These are phyloP conservation scores for Fusarium vanettenii DNA, from an alignment of 2,329 filamentous ascomycete species.

Conservation along the genomic window DNA sequence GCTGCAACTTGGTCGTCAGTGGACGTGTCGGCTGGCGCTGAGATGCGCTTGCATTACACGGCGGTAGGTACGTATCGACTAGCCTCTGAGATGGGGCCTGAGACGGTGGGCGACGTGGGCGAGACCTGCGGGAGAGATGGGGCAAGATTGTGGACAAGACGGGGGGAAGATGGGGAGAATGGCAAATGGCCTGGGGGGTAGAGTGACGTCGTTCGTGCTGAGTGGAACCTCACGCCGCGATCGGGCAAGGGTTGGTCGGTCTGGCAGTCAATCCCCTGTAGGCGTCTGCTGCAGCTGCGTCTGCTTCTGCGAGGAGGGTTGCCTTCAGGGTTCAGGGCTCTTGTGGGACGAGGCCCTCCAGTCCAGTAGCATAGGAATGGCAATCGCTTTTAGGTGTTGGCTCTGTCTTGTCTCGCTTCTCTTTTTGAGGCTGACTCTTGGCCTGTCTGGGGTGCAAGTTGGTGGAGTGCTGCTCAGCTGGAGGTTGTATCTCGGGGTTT, in stretches of 20 bases:
- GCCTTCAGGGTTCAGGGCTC: slow-evolving; percentile 23
- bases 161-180: slow-evolving; percentile 23
- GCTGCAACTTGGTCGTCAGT: background rate
- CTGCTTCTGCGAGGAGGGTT: slow-evolving; percentile 11
- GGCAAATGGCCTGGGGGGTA: slow-evolving; percentile 29
- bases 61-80: slow-evolving; percentile 30
- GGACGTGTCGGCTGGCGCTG: slow-evolving; percentile 4
- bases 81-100: slow-evolving; percentile 16
- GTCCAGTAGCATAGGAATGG: slow-evolving; percentile 15
- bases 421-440: slow-evolving; percentile 13
- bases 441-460: slow-evolving; percentile 8
- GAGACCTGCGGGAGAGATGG: slow-evolving; percentile 33
- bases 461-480: slow-evolving; percentile 9
- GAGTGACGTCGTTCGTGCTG: slow-evolving; percentile 36
- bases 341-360: slow-evolving; percentile 13
- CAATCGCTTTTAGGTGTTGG: slow-evolving; percentile 3
- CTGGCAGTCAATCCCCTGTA: slow-evolving; percentile 4
- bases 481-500: background rate
- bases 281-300: slow-evolving; percentile 6
- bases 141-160: slow-evolving; percentile 11
- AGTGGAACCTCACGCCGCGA: slow-evolving; percentile 25
- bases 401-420: slow-evolving; percentile 19
- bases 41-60: slow-evolving; percentile 12
- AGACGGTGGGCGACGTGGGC: slow-evolving; percentile 4
- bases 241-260: slow-evolving; percentile 25